Conservation (phyloP, 1,139 yeast species). For the Sugiyamaella grinbergsii region DNA sequence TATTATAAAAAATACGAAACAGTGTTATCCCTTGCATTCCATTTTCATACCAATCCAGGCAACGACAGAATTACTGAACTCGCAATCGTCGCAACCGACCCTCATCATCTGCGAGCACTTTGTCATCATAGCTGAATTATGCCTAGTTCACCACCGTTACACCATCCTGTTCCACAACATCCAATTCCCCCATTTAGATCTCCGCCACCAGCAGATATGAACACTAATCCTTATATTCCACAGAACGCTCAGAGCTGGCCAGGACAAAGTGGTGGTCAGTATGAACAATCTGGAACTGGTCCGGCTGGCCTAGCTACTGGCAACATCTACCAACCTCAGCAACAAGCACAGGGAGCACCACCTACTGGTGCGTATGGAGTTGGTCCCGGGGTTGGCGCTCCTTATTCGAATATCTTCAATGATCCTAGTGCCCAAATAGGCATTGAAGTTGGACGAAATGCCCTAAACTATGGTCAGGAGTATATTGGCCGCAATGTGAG, state of each 20-base stretch:
- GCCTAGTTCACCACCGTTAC: conserved; percentile 45
- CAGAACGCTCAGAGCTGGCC: conserved; percentile 9
- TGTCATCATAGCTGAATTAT: not conserved
- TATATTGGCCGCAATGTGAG: conserved; percentile 69
- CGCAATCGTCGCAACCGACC: conserved; percentile 2
- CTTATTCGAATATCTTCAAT: conserved; percentile 52
- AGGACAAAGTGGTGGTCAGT: conserved; percentile 20
- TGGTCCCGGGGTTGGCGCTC: too few relatives aligned
- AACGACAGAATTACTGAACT: not conserved
- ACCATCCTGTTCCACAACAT: conserved; percentile 52
- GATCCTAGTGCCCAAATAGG: conserved; percentile 88
- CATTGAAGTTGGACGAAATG: conserved; percentile 83
- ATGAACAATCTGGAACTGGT: conserved; percentile 15
- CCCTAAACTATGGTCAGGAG: conserved; percentile 69
- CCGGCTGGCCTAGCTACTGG: conserved; percentile 3
- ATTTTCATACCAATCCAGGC: not conserved
- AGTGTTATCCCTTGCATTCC: not conserved
- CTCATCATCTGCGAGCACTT: not conserved
- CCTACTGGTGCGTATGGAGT: conserved; percentile 26
- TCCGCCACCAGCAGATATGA: conserved; percentile 40
- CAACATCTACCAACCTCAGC: conserved; percentile 15
- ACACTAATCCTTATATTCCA: conserved; percentile 30
- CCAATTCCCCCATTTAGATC: conserved; percentile 46
- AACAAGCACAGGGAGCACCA: conserved; percentile 23
- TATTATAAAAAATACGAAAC: not conserved